phyloP scores from a whole-genome alignment of 129 eudicot species.

The Flaveria brownii region DNA sequence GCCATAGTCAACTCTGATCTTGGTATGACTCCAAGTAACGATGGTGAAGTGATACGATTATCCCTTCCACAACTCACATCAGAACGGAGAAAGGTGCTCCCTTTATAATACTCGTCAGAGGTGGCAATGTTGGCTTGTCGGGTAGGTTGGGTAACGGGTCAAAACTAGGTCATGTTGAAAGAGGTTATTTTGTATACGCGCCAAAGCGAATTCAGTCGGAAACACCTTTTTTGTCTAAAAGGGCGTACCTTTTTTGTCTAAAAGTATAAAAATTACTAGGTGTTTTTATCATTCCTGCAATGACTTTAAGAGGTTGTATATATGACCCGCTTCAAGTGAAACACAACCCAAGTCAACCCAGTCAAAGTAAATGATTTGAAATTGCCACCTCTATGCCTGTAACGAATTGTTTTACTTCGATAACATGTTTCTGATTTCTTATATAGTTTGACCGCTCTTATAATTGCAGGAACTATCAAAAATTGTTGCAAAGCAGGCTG shows the following conservation, averaged over 20 bases:
- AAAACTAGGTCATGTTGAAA: neutral
- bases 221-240: no score
- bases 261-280: no score
- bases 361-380: neutral
- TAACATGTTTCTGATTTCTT: conserved; percentile 2
- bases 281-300: no score
- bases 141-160: conserved; percentile 22
- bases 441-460: conserved; percentile 13
- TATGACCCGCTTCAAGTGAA: neutral
- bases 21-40: conserved; percentile 83
- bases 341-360: neutral
- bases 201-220: neutral
- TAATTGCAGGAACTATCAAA: conserved; percentile 74
- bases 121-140: neutral
- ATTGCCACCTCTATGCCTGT: neutral
- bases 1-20: conserved; percentile 81
- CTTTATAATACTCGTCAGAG: neutral
- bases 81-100: conserved; percentile 87
- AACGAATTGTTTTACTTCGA: conserved; percentile 10
- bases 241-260: no score
- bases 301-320: neutral
- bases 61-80: conserved; percentile 85
- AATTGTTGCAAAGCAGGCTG: conserved; percentile 90
- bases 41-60: conserved; percentile 88
- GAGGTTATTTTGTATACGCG: neutral